phyloP scores from a whole-genome alignment of 2,329 filamentous ascomycete genomes.

The Cytospora leucostoma region DNA sequence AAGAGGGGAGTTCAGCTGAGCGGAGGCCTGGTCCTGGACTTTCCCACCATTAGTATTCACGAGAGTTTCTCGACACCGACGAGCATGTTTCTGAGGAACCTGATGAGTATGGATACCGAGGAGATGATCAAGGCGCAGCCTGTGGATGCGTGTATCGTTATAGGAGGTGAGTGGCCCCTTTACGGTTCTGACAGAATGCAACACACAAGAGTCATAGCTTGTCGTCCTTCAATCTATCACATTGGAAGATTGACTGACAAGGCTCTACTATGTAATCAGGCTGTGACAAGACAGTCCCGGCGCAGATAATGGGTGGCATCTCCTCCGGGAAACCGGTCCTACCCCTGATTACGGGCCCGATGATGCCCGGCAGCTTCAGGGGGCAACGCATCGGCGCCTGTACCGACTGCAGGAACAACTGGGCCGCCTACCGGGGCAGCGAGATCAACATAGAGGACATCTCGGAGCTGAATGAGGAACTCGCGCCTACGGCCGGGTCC shows the following conservation, averaged over 20 bases:
- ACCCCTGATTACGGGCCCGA: constrained; percentile 70
- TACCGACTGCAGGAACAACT: constrained; percentile 74
- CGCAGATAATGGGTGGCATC: constrained; percentile 74
- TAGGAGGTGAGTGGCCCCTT: constrained; percentile 55
- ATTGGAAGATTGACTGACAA: neutral
- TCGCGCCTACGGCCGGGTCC: constrained; percentile 74
- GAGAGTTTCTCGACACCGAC: constrained; percentile 71
- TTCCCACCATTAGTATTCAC: constrained; percentile 72
- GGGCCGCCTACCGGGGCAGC: constrained; percentile 68
- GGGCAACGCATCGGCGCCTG: constrained; percentile 70
- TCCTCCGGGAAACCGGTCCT: constrained; percentile 73
- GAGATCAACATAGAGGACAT: constrained; percentile 73
- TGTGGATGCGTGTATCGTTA: constrained; percentile 66
- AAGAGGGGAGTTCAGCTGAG: constrained; percentile 68
- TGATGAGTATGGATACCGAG: constrained; percentile 81
- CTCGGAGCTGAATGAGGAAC: constrained; percentile 67
- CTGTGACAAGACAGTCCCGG: constrained; percentile 74
- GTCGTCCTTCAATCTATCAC: neutral
- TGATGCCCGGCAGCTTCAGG: constrained; percentile 71
- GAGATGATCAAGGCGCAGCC: constrained; percentile 76
- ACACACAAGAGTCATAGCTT: neutral
- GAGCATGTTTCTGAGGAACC: constrained; percentile 72
- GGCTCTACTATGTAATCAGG: constrained; percentile 43
- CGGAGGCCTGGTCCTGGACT: constrained; percentile 70
- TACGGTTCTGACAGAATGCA: neutral